Evolutionary conservation across 371 early-diverging fungal species (phyloP), one percentile per base, ranked within the genome.

Genomic region (Lichtheimia ramosa): DNA sequence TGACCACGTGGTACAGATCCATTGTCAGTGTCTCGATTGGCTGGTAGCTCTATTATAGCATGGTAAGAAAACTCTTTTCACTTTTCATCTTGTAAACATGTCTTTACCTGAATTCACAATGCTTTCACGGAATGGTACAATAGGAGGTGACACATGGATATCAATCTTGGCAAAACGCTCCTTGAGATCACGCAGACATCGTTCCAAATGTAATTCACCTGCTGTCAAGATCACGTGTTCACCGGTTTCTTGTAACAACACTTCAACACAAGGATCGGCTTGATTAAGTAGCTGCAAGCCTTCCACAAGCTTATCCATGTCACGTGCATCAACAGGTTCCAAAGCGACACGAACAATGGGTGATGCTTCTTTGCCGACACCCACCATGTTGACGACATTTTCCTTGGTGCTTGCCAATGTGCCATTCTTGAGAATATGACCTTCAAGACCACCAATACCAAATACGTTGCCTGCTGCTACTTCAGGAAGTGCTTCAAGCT

Each of bases 61-160:
- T n/a, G 20, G 3, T 48, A 20, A 53, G 41, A 39, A 8, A 20
- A 23, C 14, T 13, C 25, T 42, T n/a, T 49, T 6, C 23, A 18
- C 16, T 24, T 20, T 27, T 51, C 56, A 52, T 20, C 55, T 1
- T 14, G 8, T 24, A 41, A 43, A 7, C 13, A 34, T 13, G 0
- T 16, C 20, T 8, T 62, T 56, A 66, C 66, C 54, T 42, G 51
- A 68, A 18, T 56, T 63, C 14, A 89, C 88, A 54, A 97, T 88
- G 2, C 94, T 92, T 75, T 99, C 99, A 42, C 97, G 84, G 80
- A 94, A 98, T n/a, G 98, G 98, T 0, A 99, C 98, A 67, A 97
- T 92, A 0, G 99, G 98, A 43, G 86, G 84, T 7, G 96, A 95
- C 10, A 90, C 96, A 58, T 92, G 92, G 59, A 99, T 95, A 52